A percentile compares a stretch with the other conserved stretches of the same genome.
phyloP scores from a whole-genome alignment of 2,329 filamentous ascomycete genomes.

The Thermoascus crustaceus region DNA sequence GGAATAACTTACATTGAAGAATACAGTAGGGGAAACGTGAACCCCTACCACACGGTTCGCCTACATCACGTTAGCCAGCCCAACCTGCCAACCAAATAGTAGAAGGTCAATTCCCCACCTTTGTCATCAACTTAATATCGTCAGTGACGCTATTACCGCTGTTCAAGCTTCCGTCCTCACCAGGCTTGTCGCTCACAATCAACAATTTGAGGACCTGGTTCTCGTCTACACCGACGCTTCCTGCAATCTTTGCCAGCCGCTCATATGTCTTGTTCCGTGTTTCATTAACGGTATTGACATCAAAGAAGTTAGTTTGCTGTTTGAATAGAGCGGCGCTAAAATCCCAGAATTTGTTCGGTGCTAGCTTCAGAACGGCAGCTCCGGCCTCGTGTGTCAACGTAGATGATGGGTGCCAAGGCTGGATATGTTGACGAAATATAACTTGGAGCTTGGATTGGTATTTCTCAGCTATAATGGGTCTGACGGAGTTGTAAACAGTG shows the following conservation, averaged over 20 bases:
- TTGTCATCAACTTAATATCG: constrained; percentile 76
- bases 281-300: constrained; percentile 76
- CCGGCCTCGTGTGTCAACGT: constrained; percentile 66
- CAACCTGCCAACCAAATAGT: constrained; percentile 1
- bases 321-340: constrained; percentile 65
- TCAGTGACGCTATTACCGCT: constrained; percentile 72
- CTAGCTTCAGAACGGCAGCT: constrained; percentile 65
- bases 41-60: constrained; percentile 65
- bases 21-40: constrained; percentile 83
- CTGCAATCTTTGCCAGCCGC: constrained; percentile 67
- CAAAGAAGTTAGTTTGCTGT: constrained; percentile 71
- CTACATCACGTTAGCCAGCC: constrained; percentile 23
- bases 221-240: constrained; percentile 59
- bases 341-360: constrained; percentile 67
- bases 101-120: constrained; percentile 41
- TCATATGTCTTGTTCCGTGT: constrained; percentile 75
- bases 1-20: constrained; percentile 58
- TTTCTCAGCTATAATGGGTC: constrained; percentile 54
- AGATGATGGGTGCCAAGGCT: constrained; percentile 89
- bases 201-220: constrained; percentile 61
- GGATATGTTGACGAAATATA: constrained; percentile 84
- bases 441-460: constrained; percentile 58
- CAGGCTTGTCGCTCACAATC: constrained; percentile 59
- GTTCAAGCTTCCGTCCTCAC: constrained; percentile 62
- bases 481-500: constrained; percentile 60